A percentile compares a stretch with the other conserved stretches of the same genome.
Evolutionary conservation across 148 eudicot species (phyloP).

Genomic region (Heliamphora exappendiculata): DNA sequence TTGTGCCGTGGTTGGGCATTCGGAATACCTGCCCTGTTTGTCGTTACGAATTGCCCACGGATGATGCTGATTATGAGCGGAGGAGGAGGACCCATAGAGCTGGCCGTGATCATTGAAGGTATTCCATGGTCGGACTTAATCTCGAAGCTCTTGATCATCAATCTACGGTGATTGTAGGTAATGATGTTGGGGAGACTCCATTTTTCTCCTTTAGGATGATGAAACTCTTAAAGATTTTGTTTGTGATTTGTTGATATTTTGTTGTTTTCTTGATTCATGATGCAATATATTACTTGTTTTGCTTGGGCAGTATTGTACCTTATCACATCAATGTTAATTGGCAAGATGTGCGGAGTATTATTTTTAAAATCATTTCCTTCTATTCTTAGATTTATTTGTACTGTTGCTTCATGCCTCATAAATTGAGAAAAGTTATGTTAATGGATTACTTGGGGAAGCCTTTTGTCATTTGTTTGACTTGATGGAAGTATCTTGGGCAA

Average conservation of each 20-base stretch:
- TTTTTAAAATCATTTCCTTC: neutral
- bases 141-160: neutral
- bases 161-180: slow-evolving; percentile 4
- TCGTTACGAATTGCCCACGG: slow-evolving; percentile 62
- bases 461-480: no score
- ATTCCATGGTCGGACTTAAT: slow-evolving; percentile 11
- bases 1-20: slow-evolving; percentile 64
- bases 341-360: neutral
- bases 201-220: slow-evolving; percentile 6
- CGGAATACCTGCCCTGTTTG: slow-evolving; percentile 77
- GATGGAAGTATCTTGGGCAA: no score
- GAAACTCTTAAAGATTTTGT: neutral
- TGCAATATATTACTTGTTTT: neutral
- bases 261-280: neutral
- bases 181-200: neutral
- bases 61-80: slow-evolving; percentile 62
- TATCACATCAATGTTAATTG: neutral
- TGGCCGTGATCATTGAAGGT: slow-evolving; percentile 20
- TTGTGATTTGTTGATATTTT: neutral
- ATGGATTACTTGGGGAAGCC: no score
- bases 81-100: slow-evolving; percentile 42
- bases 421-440: neutral
- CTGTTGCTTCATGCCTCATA: neutral
- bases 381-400: neutral
- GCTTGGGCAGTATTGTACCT: neutral